Evolutionary conservation across 805 yeast genomes (phyloP), one percentile per base, ranked within the genome.

Genomic region (Candida arabinofermentans): DNA sequence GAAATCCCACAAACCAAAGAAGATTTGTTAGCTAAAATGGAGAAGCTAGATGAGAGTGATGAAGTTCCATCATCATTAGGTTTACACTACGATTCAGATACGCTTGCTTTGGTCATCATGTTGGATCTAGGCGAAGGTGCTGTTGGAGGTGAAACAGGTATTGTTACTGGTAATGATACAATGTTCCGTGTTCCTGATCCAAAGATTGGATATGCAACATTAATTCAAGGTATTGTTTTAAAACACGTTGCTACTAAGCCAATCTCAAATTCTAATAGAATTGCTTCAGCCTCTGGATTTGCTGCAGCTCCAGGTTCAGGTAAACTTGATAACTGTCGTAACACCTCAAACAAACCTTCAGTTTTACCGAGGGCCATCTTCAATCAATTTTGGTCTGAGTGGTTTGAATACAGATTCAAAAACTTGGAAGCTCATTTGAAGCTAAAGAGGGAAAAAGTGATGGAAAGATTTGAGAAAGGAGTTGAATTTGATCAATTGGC

Each of bases 21-120:
- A 4, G 51, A 47, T 23, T 44, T 50, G 26, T 30, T 46, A 24
- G 31, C 35, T 16, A 46, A 46, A 23, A 42, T 49, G 34, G 39
- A 43, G 27, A 49, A 47, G 27, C 53, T 54, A 29, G 39, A 42
- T 2, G 37, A 50, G 27, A 53, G 58, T 9, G 59, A 58, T 5
- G 65, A 65, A 24, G 65, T 69, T 29, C 72, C 74, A 7, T 70
- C 72, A 21, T 63, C 71, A 27, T 68, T 71, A 40, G 71, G 72
- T 27, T 67, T 75, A 67, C 77, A 72, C 53, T 50, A 62, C 41
- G 77, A 72, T 52, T 64, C 73, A 24, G 67, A 66, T 29, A 69
- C 77, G 1, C 66, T 71, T 51, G 76, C 72, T 5, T 66, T 75
- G 48, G 77, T 72, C 10, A 65, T 72, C 38, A 72, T 72, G 77